phyloP scores from a whole-genome alignment of 495 filamentous ascomycete species.

The Apodospora peruviana region DNA sequence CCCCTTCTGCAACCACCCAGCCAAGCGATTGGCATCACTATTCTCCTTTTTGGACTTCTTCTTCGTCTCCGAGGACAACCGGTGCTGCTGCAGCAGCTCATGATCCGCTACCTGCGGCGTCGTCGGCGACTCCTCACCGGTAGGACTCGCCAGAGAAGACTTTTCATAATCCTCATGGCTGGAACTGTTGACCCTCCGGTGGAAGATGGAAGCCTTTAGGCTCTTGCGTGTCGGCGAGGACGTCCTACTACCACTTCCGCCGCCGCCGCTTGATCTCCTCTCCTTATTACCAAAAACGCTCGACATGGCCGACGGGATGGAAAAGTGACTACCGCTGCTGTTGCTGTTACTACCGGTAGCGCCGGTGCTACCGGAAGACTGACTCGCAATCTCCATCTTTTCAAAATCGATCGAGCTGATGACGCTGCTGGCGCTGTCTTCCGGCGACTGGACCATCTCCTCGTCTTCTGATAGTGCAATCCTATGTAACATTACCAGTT shows the following conservation, averaged over 20 bases:
- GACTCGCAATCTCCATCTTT: slow-evolving; percentile 6
- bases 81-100: not conserved
- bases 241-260: slow-evolving; percentile 12
- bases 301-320: slow-evolving; percentile 17
- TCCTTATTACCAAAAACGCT: slow-evolving; percentile 15
- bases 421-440: not conserved
- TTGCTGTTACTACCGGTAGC: slow-evolving; percentile 1
- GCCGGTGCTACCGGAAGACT: slow-evolving; percentile 6
- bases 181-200: slow-evolving; percentile 18
- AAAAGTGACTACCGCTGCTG: slow-evolving; percentile 9
- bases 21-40: slow-evolving; percentile 51
- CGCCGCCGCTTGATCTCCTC: not conserved
- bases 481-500: slow-evolving; percentile 61
- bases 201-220: slow-evolving; percentile 12
- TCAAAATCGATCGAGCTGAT: not conserved
- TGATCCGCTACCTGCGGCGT: no score
- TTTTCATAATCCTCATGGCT: no score
- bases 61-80: not conserved
- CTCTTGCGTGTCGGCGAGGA: slow-evolving; percentile 18
- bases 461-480: slow-evolving; percentile 17
- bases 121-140: no score
- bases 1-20: slow-evolving; percentile 67
- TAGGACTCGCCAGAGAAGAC: no score
- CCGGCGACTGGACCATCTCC: not conserved
- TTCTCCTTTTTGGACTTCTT: slow-evolving; percentile 13